These are phyloP conservation scores for Asterophora lycoperdoides DNA, from an alignment of 768 basidiomycete genomes.

Conservation along the genomic window DNA sequence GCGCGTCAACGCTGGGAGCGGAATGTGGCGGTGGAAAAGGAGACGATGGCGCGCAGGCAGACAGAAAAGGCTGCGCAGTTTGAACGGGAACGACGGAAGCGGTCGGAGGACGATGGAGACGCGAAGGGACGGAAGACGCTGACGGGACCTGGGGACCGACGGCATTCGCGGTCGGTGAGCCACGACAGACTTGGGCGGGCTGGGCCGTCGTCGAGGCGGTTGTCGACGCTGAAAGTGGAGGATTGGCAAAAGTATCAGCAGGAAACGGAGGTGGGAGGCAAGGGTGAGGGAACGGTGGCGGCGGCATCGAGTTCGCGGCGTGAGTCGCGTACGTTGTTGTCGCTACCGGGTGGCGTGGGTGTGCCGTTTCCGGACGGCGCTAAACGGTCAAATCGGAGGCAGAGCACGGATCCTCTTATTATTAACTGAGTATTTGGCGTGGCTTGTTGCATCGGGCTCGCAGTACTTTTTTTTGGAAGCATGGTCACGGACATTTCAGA, in stretches of 20 bases:
- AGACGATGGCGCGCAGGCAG: constrained; percentile 67
- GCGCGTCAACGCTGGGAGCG: constrained; percentile 83
- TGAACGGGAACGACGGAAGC: constrained; percentile 43
- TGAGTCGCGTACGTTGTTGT: constrained; percentile 29
- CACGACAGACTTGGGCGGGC: constrained; percentile 52
- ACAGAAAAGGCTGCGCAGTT: constrained; percentile 61
- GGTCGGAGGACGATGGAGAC: constrained; percentile 37
- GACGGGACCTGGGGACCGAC: constrained; percentile 30
- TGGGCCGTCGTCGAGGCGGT: constrained; percentile 49
- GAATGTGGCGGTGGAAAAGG: constrained; percentile 67
- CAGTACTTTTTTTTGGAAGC: constrained; percentile 10
- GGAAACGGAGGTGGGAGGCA: constrained; percentile 30
- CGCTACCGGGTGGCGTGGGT: constrained; percentile 20
- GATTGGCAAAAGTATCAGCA: constrained; percentile 80
- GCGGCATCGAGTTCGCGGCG: constrained; percentile 25
- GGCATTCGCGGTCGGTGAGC: constrained; percentile 55
- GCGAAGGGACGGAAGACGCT: constrained; percentile 29
- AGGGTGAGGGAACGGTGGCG: constrained; percentile 2
- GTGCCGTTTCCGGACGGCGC: constrained; percentile 58
- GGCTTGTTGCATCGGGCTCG: too few relatives aligned
- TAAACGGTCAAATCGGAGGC: constrained; percentile 25
- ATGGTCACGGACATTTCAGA: constrained; percentile 8
- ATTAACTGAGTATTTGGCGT: constrained; percentile 24
- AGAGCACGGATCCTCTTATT: constrained; percentile 34
- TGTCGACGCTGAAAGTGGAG: constrained; percentile 78